These are phyloP conservation scores for Candida boidinii DNA, from an alignment of 805 yeast species.

Conservation along the genomic window DNA sequence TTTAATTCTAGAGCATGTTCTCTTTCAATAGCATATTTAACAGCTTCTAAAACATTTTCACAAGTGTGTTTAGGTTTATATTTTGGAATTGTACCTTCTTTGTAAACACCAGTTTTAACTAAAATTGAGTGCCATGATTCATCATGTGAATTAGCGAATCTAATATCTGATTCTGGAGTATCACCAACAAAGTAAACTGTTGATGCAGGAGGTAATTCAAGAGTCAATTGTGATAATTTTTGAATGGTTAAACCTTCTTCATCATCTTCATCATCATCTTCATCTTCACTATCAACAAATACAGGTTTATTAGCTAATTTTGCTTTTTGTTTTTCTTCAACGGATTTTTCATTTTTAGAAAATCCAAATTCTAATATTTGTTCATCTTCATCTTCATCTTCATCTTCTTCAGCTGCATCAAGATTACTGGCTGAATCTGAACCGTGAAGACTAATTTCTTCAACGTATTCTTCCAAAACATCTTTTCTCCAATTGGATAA, in stretches of 20 bases:
- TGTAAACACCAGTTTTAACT: conserved; percentile 83
- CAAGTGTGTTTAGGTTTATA: conserved; percentile 70
- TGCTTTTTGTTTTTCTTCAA: conserved; percentile 3
- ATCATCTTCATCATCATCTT: conserved; percentile 18
- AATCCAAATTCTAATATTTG: conserved; percentile 12
- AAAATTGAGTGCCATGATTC: conserved; percentile 77
- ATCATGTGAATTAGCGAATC: conserved; percentile 84
- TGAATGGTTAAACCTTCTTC: conserved; percentile 39
- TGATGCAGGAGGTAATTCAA: conserved; percentile 72
- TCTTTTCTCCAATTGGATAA: conserved; percentile 72
- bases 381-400: conserved; percentile 16
- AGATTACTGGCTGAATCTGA: conserved; percentile 8
- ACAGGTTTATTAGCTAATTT: conserved; percentile 11
- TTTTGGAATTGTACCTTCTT: conserved; percentile 71
- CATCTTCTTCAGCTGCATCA: conserved; percentile 8
- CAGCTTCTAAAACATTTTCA: conserved; percentile 74
- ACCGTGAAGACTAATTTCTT: conserved; percentile 33
- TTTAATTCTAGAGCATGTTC: conserved; percentile 65
- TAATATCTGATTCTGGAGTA: conserved; percentile 81
- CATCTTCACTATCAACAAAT: conserved; percentile 23
- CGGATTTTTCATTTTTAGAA: neutral
- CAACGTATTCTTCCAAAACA: conserved; percentile 65
- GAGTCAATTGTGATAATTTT: conserved; percentile 31
- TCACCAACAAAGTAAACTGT: conserved; percentile 87
- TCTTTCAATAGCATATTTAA: conserved; percentile 72